Evolutionary conservation across 192 early-diverging fungal species (phyloP).

Genomic region (Obelidium mucronatum): DNA sequence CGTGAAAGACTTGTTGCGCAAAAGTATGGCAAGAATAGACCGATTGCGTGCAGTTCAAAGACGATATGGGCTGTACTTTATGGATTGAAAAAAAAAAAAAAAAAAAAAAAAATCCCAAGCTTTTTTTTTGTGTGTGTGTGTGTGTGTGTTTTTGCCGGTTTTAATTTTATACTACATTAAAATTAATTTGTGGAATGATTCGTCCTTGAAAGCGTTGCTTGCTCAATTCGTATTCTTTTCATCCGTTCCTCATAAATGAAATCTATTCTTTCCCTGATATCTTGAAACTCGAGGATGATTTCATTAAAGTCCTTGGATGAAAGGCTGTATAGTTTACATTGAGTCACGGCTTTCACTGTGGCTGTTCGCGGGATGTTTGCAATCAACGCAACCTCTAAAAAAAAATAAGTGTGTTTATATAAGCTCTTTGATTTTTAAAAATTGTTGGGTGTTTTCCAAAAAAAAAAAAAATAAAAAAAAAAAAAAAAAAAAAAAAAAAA

Average conservation of each 20-base stretch:
- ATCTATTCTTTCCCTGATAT: constrained; percentile 13
- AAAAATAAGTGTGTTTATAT: too few species aligned
- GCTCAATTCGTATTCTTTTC: constrained; percentile 13
- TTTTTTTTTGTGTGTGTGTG: too few species aligned
- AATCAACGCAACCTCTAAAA: constrained; percentile 12
- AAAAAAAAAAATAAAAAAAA: neutral
- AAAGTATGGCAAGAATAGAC: constrained; percentile 52
- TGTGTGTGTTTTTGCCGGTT: too few species aligned
- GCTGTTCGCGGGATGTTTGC: constrained; percentile 19
- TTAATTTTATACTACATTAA: too few species aligned
- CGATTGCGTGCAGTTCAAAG: constrained; percentile 44
- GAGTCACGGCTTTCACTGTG: constrained; percentile 2
- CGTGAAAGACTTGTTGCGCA: constrained; percentile 47
- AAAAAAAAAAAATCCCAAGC: too few species aligned
- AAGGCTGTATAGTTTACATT: constrained; percentile 6
- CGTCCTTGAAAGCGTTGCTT: constrained; percentile 5
- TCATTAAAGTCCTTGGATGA: constrained; percentile 6
- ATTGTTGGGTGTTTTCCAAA: neutral
- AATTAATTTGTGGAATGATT: too few species aligned
- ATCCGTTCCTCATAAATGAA: constrained; percentile 26
- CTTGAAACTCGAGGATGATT: constrained; percentile 8
- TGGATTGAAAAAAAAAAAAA: too few species aligned
- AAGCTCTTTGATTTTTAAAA: neutral
- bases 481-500: neutral
- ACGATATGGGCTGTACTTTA: constrained; percentile 31